Evolutionary conservation across 2,329 filamentous ascomycete species (phyloP).

Genomic region (Ophiostoma sp.): DNA sequence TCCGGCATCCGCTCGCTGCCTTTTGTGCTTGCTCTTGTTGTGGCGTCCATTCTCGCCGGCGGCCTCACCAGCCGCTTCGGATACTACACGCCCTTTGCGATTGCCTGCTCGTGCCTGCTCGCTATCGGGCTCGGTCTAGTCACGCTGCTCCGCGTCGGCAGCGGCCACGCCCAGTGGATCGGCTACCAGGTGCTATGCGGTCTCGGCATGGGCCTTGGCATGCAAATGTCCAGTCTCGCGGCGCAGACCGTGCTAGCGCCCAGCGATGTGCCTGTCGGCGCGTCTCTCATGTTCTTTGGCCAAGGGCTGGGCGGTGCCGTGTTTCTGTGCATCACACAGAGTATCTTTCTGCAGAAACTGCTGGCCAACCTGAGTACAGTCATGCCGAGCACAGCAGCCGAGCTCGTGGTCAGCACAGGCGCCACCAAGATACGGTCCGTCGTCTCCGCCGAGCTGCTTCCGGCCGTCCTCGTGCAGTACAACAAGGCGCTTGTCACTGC

Average conservation of each 20-base stretch:
- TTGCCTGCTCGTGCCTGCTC: conserved; percentile 38
- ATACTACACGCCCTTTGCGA: conserved; percentile 44
- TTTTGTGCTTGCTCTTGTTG: conserved; percentile 39
- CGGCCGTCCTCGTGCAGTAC: conserved; percentile 41
- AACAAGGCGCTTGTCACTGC: conserved; percentile 52
- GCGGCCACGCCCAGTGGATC: conserved; percentile 33
- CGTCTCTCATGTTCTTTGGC: conserved; percentile 42
- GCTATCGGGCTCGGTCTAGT: background rate
- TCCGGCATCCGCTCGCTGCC: conserved; percentile 42
- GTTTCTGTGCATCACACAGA: conserved; percentile 44
- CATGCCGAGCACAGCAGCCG: background rate
- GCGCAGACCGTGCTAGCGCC: conserved; percentile 42
- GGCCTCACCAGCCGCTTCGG: conserved; percentile 37
- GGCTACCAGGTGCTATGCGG: conserved; percentile 45
- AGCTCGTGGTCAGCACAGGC: conserved; percentile 13
- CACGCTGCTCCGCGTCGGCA: conserved; percentile 30
- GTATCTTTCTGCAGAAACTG: conserved; percentile 40
- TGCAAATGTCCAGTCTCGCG: conserved; percentile 44
- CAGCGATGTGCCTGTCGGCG: conserved; percentile 41
- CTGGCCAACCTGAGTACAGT: conserved; percentile 30
- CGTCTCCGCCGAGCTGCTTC: conserved; percentile 24
- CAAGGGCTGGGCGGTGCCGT: conserved; percentile 45
- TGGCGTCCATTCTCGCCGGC: conserved; percentile 40
- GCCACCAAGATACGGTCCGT: conserved; percentile 16
- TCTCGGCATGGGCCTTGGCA: conserved; percentile 40